Percentiles rank a stretch among this genome's conserved stretches.
Evolutionary conservation across 73 alveolate genomes (phyloP).

Genomic region (Tetrahymena malaccensis): DNA sequence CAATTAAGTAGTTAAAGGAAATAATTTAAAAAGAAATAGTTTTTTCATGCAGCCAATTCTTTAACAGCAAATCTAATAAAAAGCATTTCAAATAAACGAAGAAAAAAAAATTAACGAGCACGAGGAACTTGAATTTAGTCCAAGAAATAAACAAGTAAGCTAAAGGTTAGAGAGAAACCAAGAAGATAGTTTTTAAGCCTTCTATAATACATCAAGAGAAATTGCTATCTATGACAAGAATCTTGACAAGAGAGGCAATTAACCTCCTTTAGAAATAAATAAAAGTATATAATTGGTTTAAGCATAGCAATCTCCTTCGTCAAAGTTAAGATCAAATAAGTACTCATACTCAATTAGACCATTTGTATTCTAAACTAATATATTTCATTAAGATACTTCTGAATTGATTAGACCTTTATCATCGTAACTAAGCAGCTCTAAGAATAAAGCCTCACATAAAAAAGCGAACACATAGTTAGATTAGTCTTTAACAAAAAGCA

Average conservation of each 20-base stretch:
- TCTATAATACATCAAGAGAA: background rate
- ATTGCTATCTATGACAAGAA: background rate
- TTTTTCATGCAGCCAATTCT: background rate
- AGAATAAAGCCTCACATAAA: background rate
- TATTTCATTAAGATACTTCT: background rate
- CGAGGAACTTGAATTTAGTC: background rate
- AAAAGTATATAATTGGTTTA: background rate
- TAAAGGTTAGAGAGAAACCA: background rate
- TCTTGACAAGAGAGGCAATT: background rate
- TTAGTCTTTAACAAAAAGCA: background rate
- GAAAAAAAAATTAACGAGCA: background rate
- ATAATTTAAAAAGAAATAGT: background rate
- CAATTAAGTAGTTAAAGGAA: background rate
- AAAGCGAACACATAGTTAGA: background rate
- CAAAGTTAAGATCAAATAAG: background rate
- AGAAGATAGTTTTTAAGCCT: background rate
- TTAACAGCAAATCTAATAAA: background rate
- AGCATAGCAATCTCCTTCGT: background rate
- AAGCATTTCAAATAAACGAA: background rate
- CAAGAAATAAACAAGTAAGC: background rate
- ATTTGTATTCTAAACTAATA: background rate
- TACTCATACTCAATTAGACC: background rate
- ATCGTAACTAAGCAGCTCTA: background rate
- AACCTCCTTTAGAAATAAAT: background rate
- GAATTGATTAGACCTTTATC: background rate